Evolutionary conservation across 2,329 filamentous ascomycete species (phyloP).

Genomic region (Trichoderma koningiopsis): DNA sequence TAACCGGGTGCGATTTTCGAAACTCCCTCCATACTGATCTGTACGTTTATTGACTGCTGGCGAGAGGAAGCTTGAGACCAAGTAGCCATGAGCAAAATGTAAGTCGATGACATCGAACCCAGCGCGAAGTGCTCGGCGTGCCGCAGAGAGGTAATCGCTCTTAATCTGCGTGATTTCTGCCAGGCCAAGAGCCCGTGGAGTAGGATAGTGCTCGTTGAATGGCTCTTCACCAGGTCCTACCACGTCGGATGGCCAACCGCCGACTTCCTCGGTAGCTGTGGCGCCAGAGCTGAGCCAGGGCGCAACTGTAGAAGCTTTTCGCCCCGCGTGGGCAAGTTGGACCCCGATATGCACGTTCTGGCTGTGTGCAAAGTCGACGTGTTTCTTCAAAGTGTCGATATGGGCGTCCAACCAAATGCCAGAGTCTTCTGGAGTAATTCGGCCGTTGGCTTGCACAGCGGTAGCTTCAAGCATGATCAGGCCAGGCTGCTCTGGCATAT

Average conservation of each 20-base stretch:
- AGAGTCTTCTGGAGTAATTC: constrained; percentile 71
- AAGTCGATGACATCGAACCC: constrained; percentile 71
- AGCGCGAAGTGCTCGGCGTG: constrained; percentile 58
- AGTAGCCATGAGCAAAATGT: constrained; percentile 76
- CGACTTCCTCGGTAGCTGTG: constrained; percentile 41
- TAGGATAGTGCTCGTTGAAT: constrained; percentile 60
- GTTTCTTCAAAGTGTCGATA: constrained; percentile 58
- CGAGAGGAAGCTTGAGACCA: constrained; percentile 68
- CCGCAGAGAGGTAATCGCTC: constrained; percentile 56
- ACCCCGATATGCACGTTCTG: constrained; percentile 68
- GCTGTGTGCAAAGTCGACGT: constrained; percentile 62
- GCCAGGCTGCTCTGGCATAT: constrained; percentile 45
- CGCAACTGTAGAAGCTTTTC: constrained; percentile 58
- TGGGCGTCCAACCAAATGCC: constrained; percentile 74
- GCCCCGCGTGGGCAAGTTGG: constrained; percentile 75
- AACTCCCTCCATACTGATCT: constrained; percentile 67
- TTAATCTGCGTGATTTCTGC: constrained; percentile 66
- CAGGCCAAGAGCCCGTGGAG: constrained; percentile 64
- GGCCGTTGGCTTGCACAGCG: constrained; percentile 63
- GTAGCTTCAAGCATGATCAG: constrained; percentile 69
- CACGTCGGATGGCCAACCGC: constrained; percentile 56
- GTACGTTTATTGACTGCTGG: constrained; percentile 70
- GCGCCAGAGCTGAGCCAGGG: constrained; percentile 66
- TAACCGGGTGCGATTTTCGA: constrained; percentile 71
- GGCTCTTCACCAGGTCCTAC: constrained; percentile 48